Evolutionary conservation across 768 basidiomycete genomes (phyloP).

Genomic region (Amanita molliuscula): DNA sequence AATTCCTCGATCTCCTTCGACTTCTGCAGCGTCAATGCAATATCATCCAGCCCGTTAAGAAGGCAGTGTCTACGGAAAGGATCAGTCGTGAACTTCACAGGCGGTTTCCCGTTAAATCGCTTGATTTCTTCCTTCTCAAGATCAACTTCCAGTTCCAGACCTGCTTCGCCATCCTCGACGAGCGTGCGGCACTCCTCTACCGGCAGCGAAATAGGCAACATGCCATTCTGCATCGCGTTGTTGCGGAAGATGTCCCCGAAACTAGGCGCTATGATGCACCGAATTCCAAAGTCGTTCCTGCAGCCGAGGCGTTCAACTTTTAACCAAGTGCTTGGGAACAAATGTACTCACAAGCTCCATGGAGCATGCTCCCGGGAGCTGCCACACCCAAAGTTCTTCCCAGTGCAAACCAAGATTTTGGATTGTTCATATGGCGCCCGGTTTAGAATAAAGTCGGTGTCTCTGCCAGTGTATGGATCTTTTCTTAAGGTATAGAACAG

Average conservation of each 20-base stretch:
- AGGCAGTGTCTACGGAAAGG: slow-evolving; percentile 89
- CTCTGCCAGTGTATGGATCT: slow-evolving; percentile 65
- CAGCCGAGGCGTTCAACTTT: slow-evolving; percentile 1
- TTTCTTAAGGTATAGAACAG: slow-evolving; percentile 77
- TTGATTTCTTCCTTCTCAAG: slow-evolving; percentile 74
- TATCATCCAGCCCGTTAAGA: slow-evolving; percentile 94
- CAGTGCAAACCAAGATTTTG: slow-evolving; percentile 75
- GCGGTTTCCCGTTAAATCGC: slow-evolving; percentile 57
- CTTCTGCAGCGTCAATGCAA: slow-evolving; percentile 86
- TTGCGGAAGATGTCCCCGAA: slow-evolving; percentile 88
- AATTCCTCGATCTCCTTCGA: slow-evolving; percentile 63
- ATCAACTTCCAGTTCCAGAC: slow-evolving; percentile 73
- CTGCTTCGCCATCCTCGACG: slow-evolving; percentile 66
- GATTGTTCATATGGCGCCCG: slow-evolving; percentile 65
- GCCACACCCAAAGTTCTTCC: slow-evolving; percentile 86
- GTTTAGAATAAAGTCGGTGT: slow-evolving; percentile 82
- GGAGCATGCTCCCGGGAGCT: slow-evolving; percentile 89
- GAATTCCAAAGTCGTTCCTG: slow-evolving; percentile 85
- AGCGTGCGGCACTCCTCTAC: slow-evolving; percentile 61
- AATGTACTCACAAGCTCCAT: slow-evolving; percentile 63
- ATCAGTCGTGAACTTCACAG: slow-evolving; percentile 76
- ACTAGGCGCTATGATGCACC: slow-evolving; percentile 78
- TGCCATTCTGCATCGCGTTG: slow-evolving; percentile 90
- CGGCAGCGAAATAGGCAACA: slow-evolving; percentile 72
- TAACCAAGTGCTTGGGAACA: not conserved